phyloP scores from a whole-genome alignment of 2,329 filamentous ascomycete genomes.

The Penicillium nordicum region DNA sequence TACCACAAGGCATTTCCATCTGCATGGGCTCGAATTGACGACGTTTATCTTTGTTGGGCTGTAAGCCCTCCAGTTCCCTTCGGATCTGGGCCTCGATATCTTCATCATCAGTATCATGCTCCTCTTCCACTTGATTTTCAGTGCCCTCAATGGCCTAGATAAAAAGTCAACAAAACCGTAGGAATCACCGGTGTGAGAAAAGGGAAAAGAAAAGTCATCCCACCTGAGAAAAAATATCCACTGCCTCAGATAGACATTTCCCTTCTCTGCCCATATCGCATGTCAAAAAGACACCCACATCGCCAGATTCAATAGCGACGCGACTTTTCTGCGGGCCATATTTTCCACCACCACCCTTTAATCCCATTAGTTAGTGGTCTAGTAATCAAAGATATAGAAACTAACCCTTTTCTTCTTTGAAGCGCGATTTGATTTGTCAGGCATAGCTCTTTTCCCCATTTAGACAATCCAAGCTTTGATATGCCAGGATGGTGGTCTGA shows the following conservation, averaged over 20 bases:
- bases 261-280: conserved; percentile 60
- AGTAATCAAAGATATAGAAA: not conserved
- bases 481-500: not conserved
- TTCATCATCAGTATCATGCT: conserved; percentile 38
- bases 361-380: conserved; percentile 1
- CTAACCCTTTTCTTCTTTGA: conserved; percentile 37
- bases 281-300: conserved; percentile 62
- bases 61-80: conserved; percentile 55
- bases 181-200: not conserved
- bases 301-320: conserved; percentile 44
- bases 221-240: conserved; percentile 57
- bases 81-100: conserved; percentile 61
- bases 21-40: conserved; percentile 52
- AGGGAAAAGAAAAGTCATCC: conserved; percentile 10
- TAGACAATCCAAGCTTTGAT: conserved; percentile 1
- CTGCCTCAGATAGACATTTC: conserved; percentile 57
- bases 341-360: conserved; percentile 28
- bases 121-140: conserved; percentile 15
- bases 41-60: conserved; percentile 45
- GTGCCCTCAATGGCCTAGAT: conserved; percentile 14
- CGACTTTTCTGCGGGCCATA: conserved; percentile 30
- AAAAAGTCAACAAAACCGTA: conserved; percentile 5
- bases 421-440: conserved; percentile 20
- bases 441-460: conserved; percentile 33
- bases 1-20: conserved; percentile 51